Evolutionary conservation across 164 flowering plant genomes (phyloP), one percentile per base, ranked within the genome.

Genomic region (Stephania japonica): DNA sequence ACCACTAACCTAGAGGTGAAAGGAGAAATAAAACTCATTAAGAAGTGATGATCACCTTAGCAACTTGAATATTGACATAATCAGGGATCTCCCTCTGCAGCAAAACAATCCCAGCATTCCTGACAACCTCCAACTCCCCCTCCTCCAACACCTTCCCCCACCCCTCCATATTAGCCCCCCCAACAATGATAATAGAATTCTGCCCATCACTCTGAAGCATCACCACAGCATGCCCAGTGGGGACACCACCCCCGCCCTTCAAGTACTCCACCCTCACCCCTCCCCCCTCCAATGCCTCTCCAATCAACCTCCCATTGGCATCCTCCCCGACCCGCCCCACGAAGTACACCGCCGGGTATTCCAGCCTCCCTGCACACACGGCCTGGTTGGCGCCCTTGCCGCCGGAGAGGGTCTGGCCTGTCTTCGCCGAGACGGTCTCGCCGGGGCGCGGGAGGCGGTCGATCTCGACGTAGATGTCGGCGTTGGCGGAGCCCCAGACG

Each of bases 301-400:
- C 73, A 49, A 91, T 83, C 86, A 93, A 70, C 72, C 76, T 87
- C 78, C 97, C 98, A 80, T 93, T 84, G 5, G 94, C 96, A 80
- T 93, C 97, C 6, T 82, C 81, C 0, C 99, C 98, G 5, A 94
- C 85, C 70, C 87, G 98, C 2, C 97, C 99, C 59, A 90, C 73
- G 72, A 95, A 93, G 76, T 85, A 95, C 3, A 32, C 38, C 2
- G 99, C 91, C 8, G 98, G 98, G 80, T 89, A 83, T 0, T 82
- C 56, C 16, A 95, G 87, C 73, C 83, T 90, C 1, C 87, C 89
- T 0, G 90, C 92, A 42, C 99, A 95, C 1, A 85, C 91, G 7
- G 98, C 98, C 77, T 94, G 99, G 66, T 94, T 95, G 8, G 98
- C 98, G 0, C 99, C 98, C 75, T 94, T 94, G 53, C 99, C 99